Conservation (phyloP, 2,329 filamentous ascomycete genomes). For the Rhinocladiella mackenziei region DNA sequence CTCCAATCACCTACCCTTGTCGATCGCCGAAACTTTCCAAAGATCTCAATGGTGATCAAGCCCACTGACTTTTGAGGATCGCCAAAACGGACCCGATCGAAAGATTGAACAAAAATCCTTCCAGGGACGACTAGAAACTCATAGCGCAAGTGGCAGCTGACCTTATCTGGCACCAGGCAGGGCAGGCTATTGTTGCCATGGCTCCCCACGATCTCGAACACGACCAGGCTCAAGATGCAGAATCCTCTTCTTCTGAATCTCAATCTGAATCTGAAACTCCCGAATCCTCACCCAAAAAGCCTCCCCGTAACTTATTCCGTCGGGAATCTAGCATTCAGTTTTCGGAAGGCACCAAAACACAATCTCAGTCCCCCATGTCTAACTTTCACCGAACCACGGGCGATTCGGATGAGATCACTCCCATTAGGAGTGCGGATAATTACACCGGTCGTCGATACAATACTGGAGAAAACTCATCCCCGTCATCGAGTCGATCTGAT, state of each 20-base stretch:
- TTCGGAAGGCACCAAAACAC: constrained; percentile 20
- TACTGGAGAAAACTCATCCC: constrained; percentile 9
- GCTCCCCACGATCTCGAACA: constrained; percentile 12
- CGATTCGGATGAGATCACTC: constrained; percentile 26
- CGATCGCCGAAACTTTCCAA: neutral
- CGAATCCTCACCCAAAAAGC: neutral
- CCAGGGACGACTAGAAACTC: too few relatives aligned
- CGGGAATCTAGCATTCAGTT: constrained; percentile 25
- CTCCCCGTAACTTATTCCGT: neutral
- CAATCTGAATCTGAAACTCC: constrained; percentile 4
- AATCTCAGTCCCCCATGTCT: constrained; percentile 22
- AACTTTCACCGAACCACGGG: constrained; percentile 10
- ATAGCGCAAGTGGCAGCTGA: too few relatives aligned
- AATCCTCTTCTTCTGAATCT: constrained; percentile 10
- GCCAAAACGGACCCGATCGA: neutral
- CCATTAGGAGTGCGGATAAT: constrained; percentile 23
- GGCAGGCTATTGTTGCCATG: constrained; percentile 13
- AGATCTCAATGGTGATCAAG: too few relatives aligned
- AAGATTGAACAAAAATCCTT: too few relatives aligned
- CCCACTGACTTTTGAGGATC: neutral
- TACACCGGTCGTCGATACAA: constrained; percentile 23
- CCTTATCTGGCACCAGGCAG: too few relatives aligned
- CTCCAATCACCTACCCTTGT: neutral
- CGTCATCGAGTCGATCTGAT: neutral
- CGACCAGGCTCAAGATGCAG: constrained; percentile 4